phyloP scores from a whole-genome alignment of 2,329 filamentous ascomycete genomes.

The Penicillium corylophilum region DNA sequence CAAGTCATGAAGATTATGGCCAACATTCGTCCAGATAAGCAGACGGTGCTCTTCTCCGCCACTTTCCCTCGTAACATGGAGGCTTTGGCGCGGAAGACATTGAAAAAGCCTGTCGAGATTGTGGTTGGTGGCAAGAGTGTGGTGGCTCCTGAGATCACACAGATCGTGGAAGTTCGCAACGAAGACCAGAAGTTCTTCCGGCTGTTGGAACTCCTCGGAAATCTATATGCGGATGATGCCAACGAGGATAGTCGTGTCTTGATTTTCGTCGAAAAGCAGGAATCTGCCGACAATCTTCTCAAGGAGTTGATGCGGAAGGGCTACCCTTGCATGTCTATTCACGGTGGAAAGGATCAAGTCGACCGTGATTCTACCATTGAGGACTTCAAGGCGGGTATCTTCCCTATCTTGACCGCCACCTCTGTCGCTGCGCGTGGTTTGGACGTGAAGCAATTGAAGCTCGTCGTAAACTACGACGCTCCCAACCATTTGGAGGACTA shows the following conservation, averaged over 20 bases:
- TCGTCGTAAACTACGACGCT: constrained; percentile 93
- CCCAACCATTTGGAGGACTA: constrained; percentile 96
- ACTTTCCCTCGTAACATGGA: constrained; percentile 96
- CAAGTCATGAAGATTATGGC: constrained; percentile 96
- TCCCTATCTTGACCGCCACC: constrained; percentile 89
- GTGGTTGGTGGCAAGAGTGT: constrained; percentile 81
- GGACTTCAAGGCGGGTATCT: constrained; percentile 88
- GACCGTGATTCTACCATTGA: constrained; percentile 89
- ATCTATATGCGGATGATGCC: constrained; percentile 68
- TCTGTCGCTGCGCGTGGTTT: constrained; percentile 92
- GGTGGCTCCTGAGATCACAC: constrained; percentile 72
- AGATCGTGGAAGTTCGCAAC: constrained; percentile 83
- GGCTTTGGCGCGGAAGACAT: constrained; percentile 80
- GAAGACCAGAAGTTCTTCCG: constrained; percentile 82
- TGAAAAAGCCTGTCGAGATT: constrained; percentile 84
- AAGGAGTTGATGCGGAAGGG: constrained; percentile 78
- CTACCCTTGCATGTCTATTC: constrained; percentile 89
- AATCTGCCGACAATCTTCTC: constrained; percentile 78
- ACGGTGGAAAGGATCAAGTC: constrained; percentile 89
- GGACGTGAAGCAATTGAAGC: constrained; percentile 92
- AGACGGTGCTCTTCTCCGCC: constrained; percentile 93
- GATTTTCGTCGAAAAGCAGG: constrained; percentile 89
- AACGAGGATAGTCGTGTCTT: constrained; percentile 88
- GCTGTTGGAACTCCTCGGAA: constrained; percentile 80
- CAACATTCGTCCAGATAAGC: constrained; percentile 86